phyloP scores from a whole-genome alignment of 169 alveolate species.

The Pseudocohnilembus persalinus region DNA sequence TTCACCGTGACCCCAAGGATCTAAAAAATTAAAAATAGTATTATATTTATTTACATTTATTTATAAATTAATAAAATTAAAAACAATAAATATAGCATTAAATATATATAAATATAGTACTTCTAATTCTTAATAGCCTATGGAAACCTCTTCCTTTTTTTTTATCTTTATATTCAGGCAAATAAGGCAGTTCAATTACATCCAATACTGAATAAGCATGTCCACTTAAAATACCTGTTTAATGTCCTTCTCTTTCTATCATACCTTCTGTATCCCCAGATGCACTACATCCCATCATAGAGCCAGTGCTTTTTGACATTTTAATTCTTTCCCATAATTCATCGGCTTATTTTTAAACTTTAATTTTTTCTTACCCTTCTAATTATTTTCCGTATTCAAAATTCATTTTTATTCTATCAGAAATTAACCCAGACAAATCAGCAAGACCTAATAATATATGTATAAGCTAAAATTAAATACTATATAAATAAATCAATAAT shows the following conservation, averaged over 20 bases:
- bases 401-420: not conserved
- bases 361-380: slow-evolving; percentile 5
- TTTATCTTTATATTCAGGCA: not conserved
- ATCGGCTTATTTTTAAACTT: slow-evolving; percentile 24
- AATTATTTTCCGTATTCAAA: not conserved
- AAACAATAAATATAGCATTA: no score
- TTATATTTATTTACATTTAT: no score
- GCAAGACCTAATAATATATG: slow-evolving; percentile 6
- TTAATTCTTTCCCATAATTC: slow-evolving; percentile 29
- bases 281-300: slow-evolving; percentile 87
- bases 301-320: slow-evolving; percentile 51
- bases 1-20: not conserved
- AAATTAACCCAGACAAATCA: slow-evolving; percentile 15
- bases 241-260: not conserved
- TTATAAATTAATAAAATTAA: no score
- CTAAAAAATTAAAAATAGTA: not conserved
- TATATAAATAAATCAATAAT: not conserved
- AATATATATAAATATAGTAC: no score
- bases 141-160: not conserved
- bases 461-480: slow-evolving; percentile 2
- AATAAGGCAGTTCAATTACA: not conserved
- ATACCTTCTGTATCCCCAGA: slow-evolving; percentile 63
- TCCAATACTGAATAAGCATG: not conserved
- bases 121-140: not conserved
- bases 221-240: not conserved